Evolutionary conservation across 306 rosid species (phyloP).

Genomic region (Dalbergia cultrata): DNA sequence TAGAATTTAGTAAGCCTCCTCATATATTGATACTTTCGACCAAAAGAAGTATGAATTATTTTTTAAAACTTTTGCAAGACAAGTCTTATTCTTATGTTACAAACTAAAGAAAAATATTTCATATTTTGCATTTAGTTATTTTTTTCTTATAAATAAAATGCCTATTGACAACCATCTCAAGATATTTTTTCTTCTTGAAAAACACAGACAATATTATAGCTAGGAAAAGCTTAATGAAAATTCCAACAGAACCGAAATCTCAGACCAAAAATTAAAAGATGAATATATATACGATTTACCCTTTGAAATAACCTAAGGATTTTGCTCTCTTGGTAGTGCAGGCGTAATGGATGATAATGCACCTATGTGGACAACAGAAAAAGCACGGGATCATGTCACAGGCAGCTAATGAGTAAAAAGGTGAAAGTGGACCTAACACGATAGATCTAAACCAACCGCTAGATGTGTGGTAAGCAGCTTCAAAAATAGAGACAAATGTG

Average conservation of each 20-base stretch:
- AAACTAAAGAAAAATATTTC: not conserved
- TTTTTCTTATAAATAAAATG: not conserved
- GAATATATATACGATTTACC: not conserved
- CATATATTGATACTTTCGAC: too few species aligned
- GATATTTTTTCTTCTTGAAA: not conserved
- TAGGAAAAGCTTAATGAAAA: too few species aligned
- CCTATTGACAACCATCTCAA: not conserved
- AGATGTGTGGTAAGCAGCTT: too few species aligned
- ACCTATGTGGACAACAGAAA: slow-evolving; percentile 30
- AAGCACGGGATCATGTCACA: slow-evolving; percentile 37
- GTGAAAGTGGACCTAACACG: slow-evolving; percentile 10
- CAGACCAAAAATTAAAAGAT: too few species aligned
- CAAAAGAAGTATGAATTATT: not conserved
- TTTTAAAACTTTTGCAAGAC: not conserved
- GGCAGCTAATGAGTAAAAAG: not conserved
- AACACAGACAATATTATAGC: too few species aligned
- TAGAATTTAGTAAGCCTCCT: too few species aligned
- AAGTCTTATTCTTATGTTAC: not conserved
- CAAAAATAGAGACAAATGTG: too few species aligned
- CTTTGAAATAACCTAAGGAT: not conserved
- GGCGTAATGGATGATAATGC: not conserved
- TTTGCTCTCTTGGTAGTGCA: not conserved
- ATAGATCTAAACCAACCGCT: not conserved
- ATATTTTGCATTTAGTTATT: not conserved
- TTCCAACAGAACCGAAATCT: too few species aligned